These are phyloP conservation scores for Lupinus albus DNA, from an alignment of 306 rosid genomes.

Conservation along the genomic window DNA sequence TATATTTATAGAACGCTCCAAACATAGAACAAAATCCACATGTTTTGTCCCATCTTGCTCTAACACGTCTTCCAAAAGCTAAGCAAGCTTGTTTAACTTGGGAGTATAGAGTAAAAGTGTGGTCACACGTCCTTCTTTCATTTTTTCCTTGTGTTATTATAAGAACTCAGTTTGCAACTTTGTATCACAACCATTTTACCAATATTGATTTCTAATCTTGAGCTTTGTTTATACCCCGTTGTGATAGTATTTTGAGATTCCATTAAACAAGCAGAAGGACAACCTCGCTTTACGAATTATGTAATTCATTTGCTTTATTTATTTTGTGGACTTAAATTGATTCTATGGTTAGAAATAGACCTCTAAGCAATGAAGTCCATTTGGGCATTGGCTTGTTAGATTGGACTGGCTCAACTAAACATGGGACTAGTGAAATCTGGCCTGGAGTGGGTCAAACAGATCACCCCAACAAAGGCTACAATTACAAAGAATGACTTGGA, in stretches of 20 bases:
- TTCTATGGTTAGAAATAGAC: slow-evolving; percentile 16
- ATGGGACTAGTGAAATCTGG: not conserved
- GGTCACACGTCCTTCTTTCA: not conserved
- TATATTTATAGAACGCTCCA: too few relatives aligned
- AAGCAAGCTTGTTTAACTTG: not conserved
- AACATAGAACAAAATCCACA: too few relatives aligned
- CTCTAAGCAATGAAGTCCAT: not conserved
- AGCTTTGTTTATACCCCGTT: not conserved
- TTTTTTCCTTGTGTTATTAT: slow-evolving; percentile 10
- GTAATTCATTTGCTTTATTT: slow-evolving; percentile 21
- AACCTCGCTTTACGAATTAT: slow-evolving; percentile 11
- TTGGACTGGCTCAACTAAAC: not conserved
- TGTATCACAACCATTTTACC: not conserved
- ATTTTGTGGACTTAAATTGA: not conserved
- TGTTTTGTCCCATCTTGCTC: too few relatives aligned
- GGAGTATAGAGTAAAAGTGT: slow-evolving; percentile 12
- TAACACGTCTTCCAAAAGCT: not conserved
- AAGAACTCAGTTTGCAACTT: not conserved
- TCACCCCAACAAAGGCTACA: not conserved
- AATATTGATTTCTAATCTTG: not conserved
- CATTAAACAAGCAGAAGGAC: not conserved
- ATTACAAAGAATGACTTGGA: slow-evolving; percentile 15
- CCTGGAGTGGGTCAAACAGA: not conserved
- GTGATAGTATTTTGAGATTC: slow-evolving; percentile 19
- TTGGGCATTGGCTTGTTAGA: slow-evolving; percentile 4